phyloP scores from a whole-genome alignment of 2,329 filamentous ascomycete species.

The Stemphylium beticola region DNA sequence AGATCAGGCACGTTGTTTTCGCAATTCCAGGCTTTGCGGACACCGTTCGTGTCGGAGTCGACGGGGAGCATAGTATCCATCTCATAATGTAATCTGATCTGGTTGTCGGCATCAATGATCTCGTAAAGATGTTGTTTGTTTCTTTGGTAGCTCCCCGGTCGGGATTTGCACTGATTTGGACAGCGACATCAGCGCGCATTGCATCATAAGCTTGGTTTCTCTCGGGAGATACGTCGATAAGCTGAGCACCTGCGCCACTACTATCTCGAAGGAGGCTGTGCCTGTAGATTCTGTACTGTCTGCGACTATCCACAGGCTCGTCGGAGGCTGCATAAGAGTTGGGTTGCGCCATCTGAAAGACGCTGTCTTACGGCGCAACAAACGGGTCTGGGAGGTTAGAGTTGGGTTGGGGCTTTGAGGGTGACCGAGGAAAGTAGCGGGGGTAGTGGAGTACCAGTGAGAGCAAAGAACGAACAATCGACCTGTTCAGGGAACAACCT shows the following conservation, averaged over 20 bases:
- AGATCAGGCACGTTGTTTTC: not conserved
- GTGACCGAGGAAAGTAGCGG: no score
- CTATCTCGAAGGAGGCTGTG: not conserved
- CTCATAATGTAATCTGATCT: conserved; percentile 3
- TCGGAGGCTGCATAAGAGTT: not conserved
- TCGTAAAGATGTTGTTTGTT: conserved; percentile 3
- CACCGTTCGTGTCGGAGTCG: not conserved
- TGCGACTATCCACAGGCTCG: not conserved
- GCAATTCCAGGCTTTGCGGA: not conserved
- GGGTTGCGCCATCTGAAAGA: not conserved
- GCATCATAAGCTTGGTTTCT: conserved; percentile 1
- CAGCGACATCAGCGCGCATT: conserved; percentile 5
- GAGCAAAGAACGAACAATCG: no score
- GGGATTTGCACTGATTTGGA: not conserved
- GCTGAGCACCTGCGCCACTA: not conserved
- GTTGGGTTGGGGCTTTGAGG: no score
- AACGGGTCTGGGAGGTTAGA: no score
- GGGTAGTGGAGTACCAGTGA: no score
- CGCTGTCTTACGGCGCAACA: no score
- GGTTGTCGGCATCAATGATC: not conserved
- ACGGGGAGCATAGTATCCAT: not conserved
- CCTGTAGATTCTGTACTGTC: conserved; percentile 2
- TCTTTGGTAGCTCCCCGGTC: conserved; percentile 7
- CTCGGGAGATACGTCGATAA: not conserved
- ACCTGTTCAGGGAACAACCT: not conserved